A percentile compares a stretch with the other conserved stretches of the same genome.
phyloP scores from a whole-genome alignment of 2,329 filamentous ascomycete genomes.

The Sclerotinia borealis region DNA sequence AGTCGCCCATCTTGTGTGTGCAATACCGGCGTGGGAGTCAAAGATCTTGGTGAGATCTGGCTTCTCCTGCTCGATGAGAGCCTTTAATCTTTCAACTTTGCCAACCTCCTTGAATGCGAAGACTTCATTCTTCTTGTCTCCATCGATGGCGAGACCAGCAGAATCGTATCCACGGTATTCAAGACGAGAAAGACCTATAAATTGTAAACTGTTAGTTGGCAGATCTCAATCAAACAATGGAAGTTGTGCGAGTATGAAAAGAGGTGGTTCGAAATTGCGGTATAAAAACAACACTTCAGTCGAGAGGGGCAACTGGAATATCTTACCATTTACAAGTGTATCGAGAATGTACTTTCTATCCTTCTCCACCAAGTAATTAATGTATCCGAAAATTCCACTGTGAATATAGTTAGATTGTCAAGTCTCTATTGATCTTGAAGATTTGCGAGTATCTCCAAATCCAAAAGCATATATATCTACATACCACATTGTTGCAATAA shows the following conservation, averaged over 20 bases:
- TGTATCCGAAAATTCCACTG: slow-evolving; percentile 95
- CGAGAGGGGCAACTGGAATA: slow-evolving; percentile 5
- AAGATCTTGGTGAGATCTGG: slow-evolving; percentile 88
- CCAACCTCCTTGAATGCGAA: slow-evolving; percentile 98
- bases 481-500: slow-evolving; percentile 26
- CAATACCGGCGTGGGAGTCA: slow-evolving; percentile 96
- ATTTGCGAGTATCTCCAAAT: neutral
- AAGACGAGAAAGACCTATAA: slow-evolving; percentile 65
- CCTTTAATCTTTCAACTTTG: slow-evolving; percentile 95
- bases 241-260: neutral
- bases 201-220: neutral
- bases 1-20: slow-evolving; percentile 98
- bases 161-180: slow-evolving; percentile 99
- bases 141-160: slow-evolving; percentile 89
- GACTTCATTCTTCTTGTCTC: slow-evolving; percentile 98
- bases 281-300: neutral
- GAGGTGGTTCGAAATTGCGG: neutral
- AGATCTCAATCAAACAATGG: neutral
- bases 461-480: slow-evolving; percentile 4
- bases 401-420: neutral
- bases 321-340: slow-evolving; percentile 79
- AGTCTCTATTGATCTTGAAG: slow-evolving; percentile 6
- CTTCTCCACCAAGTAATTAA: slow-evolving; percentile 99
- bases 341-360: slow-evolving; percentile 94
- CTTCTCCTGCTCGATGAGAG: slow-evolving; percentile 79